phyloP scores from a whole-genome alignment of 108 stramenopile genomes.

The Parietichytrium sp. region DNA sequence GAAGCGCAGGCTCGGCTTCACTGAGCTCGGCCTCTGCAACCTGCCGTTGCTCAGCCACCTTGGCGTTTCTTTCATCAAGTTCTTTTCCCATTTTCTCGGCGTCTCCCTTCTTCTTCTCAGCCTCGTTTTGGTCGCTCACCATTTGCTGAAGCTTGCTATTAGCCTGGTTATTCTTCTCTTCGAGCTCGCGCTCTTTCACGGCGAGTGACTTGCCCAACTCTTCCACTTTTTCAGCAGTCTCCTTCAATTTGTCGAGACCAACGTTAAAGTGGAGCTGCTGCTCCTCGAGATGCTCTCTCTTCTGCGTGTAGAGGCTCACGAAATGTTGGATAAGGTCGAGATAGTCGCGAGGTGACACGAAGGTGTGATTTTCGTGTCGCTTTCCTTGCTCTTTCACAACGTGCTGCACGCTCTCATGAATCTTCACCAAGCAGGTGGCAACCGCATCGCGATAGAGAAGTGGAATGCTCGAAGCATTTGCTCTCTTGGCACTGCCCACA shows the following conservation, averaged over 20 bases:
- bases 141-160: conserved; percentile 94
- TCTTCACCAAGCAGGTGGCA: conserved; percentile 83
- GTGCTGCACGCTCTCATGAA: conserved; percentile 76
- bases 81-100: conserved; percentile 84
- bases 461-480: neutral
- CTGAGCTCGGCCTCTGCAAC: conserved; percentile 86
- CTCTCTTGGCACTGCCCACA: conserved; percentile 41
- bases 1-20: conserved; percentile 91
- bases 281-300: conserved; percentile 80
- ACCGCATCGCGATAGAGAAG: conserved; percentile 77
- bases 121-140: conserved; percentile 94
- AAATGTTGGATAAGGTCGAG: conserved; percentile 89
- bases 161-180: conserved; percentile 80
- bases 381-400: conserved; percentile 63
- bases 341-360: conserved; percentile 89
- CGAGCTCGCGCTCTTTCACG: conserved; percentile 73
- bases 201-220: conserved; percentile 77
- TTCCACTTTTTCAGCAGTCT: conserved; percentile 88
- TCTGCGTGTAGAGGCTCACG: conserved; percentile 72
- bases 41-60: conserved; percentile 78
- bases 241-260: conserved; percentile 86
- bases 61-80: conserved; percentile 71
- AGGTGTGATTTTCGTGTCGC: conserved; percentile 64
- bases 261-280: conserved; percentile 90
- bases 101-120: conserved; percentile 85